Evolutionary conservation across 2,329 filamentous ascomycete genomes (phyloP), one percentile per base, ranked within the genome.

Genomic region (Xylaria sp.): DNA sequence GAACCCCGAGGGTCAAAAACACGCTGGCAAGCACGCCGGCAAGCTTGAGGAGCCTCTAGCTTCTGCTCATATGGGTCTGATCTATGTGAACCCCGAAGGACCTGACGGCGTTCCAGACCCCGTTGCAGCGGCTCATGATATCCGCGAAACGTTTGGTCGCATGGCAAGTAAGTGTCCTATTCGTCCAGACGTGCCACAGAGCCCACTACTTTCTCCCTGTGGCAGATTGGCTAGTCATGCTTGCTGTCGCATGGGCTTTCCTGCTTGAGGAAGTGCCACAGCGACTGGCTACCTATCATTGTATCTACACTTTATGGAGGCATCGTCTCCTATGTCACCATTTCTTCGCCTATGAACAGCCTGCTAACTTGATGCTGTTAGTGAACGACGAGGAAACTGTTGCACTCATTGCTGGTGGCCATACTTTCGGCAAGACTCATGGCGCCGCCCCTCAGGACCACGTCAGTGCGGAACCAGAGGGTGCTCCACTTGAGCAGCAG

Each of bases 371-470:
- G 2, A 25, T 51, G 39, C 3, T 13, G 2, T 7, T 34, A 73
- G 71, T 94, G 92, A 89, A 92, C 78, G 91, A 94, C 78, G 89
- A 92, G 81, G 92, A 94, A 84, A 94, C 92, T 0, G 92, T 92
- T 63, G 92, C 92, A 15, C 83, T 94, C 55, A 94, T 94, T 78
- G 90, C 90, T 48, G 92, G 92, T 77, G 92, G 92, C 48, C 92
- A 94, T 84, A 86, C 89, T 31, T 93, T 94, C 75, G 92, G 92
- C 76, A 94, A 94, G 87, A 93, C 91, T 0, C 92, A 94, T 81
- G 92, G 92, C 75, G 92, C 92, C 39, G 91, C 82, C 66, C 83
- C 88, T 18, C 82, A 85, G 20, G 86, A 87, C 71, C 86, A 93
- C 75, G 85, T 93, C 59, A 91, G 90, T 64, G 81, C 84, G 20